Percentiles rank a stretch among this genome's conserved stretches.
Conservation (phyloP, 108 stramenopile genomes). For the Nitzschia sp. region DNA sequence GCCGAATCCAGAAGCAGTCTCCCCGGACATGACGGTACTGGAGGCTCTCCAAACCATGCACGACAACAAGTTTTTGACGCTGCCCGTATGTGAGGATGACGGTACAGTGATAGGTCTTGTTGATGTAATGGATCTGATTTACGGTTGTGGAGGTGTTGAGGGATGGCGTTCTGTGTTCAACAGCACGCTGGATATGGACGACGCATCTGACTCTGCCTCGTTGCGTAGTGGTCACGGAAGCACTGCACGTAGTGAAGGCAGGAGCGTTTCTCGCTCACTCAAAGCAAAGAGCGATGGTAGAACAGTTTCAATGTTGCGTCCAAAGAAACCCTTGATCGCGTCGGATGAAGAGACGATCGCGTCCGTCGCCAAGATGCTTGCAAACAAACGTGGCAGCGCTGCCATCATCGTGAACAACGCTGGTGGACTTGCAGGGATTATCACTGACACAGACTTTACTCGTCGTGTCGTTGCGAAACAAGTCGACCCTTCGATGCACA, state of each 20-base stretch:
- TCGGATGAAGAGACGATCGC: slow-evolving; percentile 42
- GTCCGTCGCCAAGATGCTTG: slow-evolving; percentile 60
- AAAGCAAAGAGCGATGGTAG: slow-evolving; percentile 14
- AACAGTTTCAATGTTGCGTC: slow-evolving; percentile 69
- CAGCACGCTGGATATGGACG: slow-evolving; percentile 68
- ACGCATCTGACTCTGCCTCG: slow-evolving; percentile 53
- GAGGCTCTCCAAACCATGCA: slow-evolving; percentile 94
- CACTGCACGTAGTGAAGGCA: background rate
- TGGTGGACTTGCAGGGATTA: slow-evolving; percentile 73
- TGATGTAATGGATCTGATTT: slow-evolving; percentile 94
- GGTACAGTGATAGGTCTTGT: slow-evolving; percentile 91
- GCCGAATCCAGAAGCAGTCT: slow-evolving; percentile 86
- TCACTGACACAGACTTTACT: slow-evolving; percentile 86
- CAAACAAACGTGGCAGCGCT: slow-evolving; percentile 70
- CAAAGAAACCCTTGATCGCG: slow-evolving; percentile 63
- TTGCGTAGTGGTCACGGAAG: slow-evolving; percentile 5
- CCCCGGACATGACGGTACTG: slow-evolving; percentile 83
- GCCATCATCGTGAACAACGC: slow-evolving; percentile 56
- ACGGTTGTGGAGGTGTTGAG: slow-evolving; percentile 83
- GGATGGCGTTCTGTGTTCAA: slow-evolving; percentile 88
- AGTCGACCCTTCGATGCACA: slow-evolving; percentile 53
- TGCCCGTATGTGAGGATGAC: slow-evolving; percentile 85
- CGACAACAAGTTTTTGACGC: slow-evolving; percentile 91
- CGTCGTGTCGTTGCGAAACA: slow-evolving; percentile 82
- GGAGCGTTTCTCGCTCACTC: background rate